phyloP scores from a whole-genome alignment of 1,284 basidiomycete species.

The Amylostereum areolatum region DNA sequence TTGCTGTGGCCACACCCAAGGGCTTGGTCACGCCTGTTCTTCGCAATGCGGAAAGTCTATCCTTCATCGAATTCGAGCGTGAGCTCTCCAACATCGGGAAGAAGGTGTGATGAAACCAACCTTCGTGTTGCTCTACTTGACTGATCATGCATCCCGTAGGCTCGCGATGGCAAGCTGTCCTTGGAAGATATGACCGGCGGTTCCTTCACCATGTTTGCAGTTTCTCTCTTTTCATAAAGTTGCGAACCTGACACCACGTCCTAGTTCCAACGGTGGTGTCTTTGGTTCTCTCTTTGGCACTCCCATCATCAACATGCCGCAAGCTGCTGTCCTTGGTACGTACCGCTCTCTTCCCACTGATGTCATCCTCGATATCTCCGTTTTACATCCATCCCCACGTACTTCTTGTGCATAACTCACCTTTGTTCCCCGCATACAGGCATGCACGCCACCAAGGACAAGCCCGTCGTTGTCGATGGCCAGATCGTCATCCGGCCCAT shows the following conservation, averaged over 20 bases:
- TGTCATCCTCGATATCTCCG: constrained; percentile 4
- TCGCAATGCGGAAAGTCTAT: constrained; percentile 84
- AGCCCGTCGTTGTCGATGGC: constrained; percentile 88
- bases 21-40: constrained; percentile 96
- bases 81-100: constrained; percentile 88
- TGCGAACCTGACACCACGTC: constrained; percentile 8
- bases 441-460: constrained; percentile 97
- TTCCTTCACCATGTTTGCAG: constrained; percentile 89
- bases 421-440: constrained; percentile 34
- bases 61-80: constrained; percentile 88
- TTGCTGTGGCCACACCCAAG: constrained; percentile 97
- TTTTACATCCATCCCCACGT: neutral
- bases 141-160: constrained; percentile 38
- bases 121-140: constrained; percentile 1
- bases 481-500: constrained; percentile 95
- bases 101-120: constrained; percentile 53
- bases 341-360: constrained; percentile 12
- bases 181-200: constrained; percentile 98
- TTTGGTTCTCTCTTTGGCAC: constrained; percentile 97
- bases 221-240: neutral
- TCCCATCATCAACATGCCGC: constrained; percentile 96
- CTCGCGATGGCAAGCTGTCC: constrained; percentile 90
- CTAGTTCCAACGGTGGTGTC: constrained; percentile 95
- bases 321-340: constrained; percentile 85
- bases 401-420: neutral